Evolutionary conservation across 2,329 filamentous ascomycete genomes (phyloP).

Genomic region (Calonectria ilicicola): DNA sequence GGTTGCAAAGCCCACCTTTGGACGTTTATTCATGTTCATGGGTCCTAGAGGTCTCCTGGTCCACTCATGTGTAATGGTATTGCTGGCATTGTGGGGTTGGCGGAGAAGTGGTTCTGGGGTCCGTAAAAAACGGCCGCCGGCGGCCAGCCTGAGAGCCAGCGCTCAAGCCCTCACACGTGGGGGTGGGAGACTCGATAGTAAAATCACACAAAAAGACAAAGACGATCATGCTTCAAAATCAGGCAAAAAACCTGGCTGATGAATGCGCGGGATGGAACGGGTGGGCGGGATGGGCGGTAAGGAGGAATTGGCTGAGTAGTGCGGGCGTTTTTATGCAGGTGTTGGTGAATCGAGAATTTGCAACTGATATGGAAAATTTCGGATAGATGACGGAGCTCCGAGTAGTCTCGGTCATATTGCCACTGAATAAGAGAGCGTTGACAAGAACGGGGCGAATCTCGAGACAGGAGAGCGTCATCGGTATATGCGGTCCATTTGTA

Average conservation of each 20-base stretch:
- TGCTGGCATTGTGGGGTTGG: slow-evolving; percentile 15
- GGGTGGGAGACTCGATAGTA: slow-evolving; percentile 9
- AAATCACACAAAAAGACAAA: background rate
- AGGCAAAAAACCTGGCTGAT: background rate
- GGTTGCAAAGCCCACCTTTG: background rate
- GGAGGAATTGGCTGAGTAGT: background rate
- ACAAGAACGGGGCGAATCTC: background rate
- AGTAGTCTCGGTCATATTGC: background rate
- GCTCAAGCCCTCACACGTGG: slow-evolving; percentile 11
- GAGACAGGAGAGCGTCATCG: background rate
- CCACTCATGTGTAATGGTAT: slow-evolving; percentile 11
- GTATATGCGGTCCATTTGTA: background rate
- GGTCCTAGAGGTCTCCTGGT: background rate
- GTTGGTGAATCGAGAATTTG: background rate
- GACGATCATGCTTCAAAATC: background rate
- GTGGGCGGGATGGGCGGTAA: background rate
- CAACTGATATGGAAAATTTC: background rate
- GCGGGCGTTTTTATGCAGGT: slow-evolving; percentile 18
- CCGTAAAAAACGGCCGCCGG: slow-evolving; percentile 10
- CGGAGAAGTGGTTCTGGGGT: slow-evolving; percentile 13
- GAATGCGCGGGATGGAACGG: background rate
- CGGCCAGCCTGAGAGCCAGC: background rate
- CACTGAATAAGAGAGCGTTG: background rate
- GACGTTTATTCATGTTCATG: background rate
- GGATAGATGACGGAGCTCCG: slow-evolving; percentile 9